Evolutionary conservation across 352 stramenopile species (phyloP).

Genomic region (Phytopythium chamaehyphon): DNA sequence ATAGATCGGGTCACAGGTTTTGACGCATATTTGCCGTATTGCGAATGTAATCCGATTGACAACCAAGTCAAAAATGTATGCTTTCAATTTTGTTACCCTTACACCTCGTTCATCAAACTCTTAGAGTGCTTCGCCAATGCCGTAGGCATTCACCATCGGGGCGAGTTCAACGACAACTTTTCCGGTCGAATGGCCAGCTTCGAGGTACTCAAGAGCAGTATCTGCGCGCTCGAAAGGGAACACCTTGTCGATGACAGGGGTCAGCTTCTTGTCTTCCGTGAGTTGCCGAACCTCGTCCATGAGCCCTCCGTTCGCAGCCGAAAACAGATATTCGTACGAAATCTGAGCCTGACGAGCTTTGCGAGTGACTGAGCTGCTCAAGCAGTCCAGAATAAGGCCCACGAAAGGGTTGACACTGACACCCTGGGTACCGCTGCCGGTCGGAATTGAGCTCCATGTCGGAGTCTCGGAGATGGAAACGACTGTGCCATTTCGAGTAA

Average conservation of each 20-base stretch:
- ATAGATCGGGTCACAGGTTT: no score
- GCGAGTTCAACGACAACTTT: conserved; percentile 68
- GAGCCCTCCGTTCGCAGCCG: conserved; percentile 24
- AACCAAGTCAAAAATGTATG: no score
- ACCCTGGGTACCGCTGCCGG: conserved; percentile 21
- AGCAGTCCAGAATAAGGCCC: conserved; percentile 44
- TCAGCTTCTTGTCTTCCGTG: conserved; percentile 35
- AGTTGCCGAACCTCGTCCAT: conserved; percentile 53
- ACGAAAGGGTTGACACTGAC: conserved; percentile 43
- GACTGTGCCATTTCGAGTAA: conserved; percentile 47
- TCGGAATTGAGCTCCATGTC: conserved; percentile 27
- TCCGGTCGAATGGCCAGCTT: conserved; percentile 48
- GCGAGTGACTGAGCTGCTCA: conserved; percentile 53
- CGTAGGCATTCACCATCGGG: conserved; percentile 4
- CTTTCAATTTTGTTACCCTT: no score
- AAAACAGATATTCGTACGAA: conserved; percentile 59
- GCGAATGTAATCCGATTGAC: no score
- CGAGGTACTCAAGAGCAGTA: conserved; percentile 58
- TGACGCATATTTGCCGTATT: no score
- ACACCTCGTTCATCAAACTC: not conserved
- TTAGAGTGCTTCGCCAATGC: conserved; percentile 5
- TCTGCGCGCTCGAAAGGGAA: conserved; percentile 66
- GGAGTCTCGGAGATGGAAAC: conserved; percentile 62
- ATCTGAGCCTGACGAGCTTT: conserved; percentile 46
- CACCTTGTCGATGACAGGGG: conserved; percentile 62